Percentiles rank a stretch among this genome's conserved stretches.
phyloP scores from a whole-genome alignment of 2,329 filamentous ascomycete genomes.

The Zasmidium cellare region DNA sequence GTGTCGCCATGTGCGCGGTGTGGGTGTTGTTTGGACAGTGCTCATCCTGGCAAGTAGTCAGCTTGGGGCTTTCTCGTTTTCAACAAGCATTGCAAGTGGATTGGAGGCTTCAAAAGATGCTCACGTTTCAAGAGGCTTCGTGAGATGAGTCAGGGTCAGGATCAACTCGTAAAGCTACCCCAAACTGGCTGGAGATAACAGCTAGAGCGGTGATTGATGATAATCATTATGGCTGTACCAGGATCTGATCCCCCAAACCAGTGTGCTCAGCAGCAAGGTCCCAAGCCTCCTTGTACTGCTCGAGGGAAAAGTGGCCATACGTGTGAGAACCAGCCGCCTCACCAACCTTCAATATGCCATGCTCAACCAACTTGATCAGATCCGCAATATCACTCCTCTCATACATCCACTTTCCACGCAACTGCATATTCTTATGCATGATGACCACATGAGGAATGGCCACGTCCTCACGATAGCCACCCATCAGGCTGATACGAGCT shows the following conservation, averaged over 20 bases:
- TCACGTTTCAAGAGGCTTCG: not conserved
- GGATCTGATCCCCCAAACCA: not conserved
- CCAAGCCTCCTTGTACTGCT: not conserved
- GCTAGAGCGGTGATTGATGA: not conserved
- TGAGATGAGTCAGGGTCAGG: not conserved
- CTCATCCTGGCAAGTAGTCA: not conserved
- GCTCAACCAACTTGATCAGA: conserved; percentile 1
- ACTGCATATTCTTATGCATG: not conserved
- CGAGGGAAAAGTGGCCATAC: not conserved
- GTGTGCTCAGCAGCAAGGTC: not conserved
- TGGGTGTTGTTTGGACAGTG: not conserved
- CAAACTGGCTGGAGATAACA: not conserved
- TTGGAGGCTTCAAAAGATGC: not conserved
- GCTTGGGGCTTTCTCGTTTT: not conserved
- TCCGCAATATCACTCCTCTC: not conserved
- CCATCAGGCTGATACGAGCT: conserved; percentile 39
- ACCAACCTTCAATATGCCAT: not conserved
- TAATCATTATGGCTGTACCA: not conserved
- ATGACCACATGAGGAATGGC: not conserved
- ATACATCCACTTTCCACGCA: conserved; percentile 2
- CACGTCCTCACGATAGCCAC: conserved; percentile 1
- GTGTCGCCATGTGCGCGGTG: not conserved
- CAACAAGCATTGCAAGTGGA: not conserved
- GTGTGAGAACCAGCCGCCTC: not conserved
- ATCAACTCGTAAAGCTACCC: not conserved